Percentiles rank a stretch among this genome's conserved stretches.
These are phyloP conservation scores for Fraxinus paxiana DNA, from an alignment of 305 asterid species.

Conservation along the genomic window DNA sequence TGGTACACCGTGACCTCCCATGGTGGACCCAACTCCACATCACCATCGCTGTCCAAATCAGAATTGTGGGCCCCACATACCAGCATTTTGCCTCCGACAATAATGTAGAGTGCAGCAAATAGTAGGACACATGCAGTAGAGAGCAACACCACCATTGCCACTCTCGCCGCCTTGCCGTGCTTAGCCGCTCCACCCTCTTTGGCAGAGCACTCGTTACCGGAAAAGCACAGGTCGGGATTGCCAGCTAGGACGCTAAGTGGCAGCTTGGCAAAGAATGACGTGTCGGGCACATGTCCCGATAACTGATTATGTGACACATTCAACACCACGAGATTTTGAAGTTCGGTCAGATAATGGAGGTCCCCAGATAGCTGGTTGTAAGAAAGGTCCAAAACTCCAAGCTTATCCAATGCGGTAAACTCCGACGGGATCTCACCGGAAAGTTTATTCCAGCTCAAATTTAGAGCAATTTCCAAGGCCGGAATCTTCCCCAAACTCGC, in stretches of 20 bases:
- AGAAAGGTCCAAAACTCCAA: conserved; percentile 75
- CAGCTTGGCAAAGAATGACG: conserved; percentile 63
- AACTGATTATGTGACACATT: conserved; percentile 74
- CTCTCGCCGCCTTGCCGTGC: conserved; percentile 57
- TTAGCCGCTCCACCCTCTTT: conserved; percentile 27
- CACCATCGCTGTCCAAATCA: conserved; percentile 35
- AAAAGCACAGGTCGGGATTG: conserved; percentile 53
- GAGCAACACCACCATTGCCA: conserved; percentile 70
- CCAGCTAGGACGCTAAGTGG: conserved; percentile 65
- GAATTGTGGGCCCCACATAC: conserved; percentile 25
- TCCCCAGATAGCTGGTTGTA: conserved; percentile 80
- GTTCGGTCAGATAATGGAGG: conserved; percentile 53
- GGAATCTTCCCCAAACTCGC: conserved; percentile 69
- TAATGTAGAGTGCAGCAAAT: conserved; percentile 58
- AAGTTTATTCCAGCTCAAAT: conserved; percentile 70
- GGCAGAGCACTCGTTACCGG: conserved; percentile 52
- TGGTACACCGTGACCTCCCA: conserved; percentile 83
- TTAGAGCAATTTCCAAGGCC: conserved; percentile 67
- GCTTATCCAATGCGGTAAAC: conserved; percentile 59
- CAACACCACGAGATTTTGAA: conserved; percentile 76
- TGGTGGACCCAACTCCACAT: conserved; percentile 56
- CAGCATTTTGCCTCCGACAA: conserved; percentile 42
- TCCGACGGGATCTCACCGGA: conserved; percentile 67
- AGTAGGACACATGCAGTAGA: conserved; percentile 62
- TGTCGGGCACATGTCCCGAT: conserved; percentile 78